Percentiles rank a stretch among this genome's conserved stretches.
phyloP scores from a whole-genome alignment of 768 basidiomycete species.

The Tricholoma flavovirens region DNA sequence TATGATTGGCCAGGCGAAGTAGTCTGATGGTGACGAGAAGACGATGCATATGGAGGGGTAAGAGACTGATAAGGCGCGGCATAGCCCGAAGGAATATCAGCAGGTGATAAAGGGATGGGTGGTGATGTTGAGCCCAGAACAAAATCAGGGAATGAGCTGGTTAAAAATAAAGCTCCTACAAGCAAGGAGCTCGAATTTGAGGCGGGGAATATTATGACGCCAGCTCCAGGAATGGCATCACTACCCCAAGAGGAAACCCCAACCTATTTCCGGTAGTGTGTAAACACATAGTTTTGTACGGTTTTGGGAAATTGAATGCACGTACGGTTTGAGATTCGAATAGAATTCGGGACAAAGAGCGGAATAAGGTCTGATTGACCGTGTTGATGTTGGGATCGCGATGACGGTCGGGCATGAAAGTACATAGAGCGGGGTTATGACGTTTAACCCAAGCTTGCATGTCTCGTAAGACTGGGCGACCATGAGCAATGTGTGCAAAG shows the following conservation, averaged over 20 bases:
- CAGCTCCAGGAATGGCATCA: constrained; percentile 39
- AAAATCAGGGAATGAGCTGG: constrained; percentile 43
- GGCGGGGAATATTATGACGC: constrained; percentile 49
- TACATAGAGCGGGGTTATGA: constrained; percentile 46
- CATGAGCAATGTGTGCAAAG: constrained; percentile 38
- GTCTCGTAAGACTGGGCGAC: constrained; percentile 37
- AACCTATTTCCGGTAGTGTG: constrained; percentile 27
- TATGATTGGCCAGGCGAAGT: constrained; percentile 29
- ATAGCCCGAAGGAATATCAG: constrained; percentile 23
- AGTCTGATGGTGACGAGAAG: constrained; percentile 30
- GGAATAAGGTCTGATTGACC: constrained; percentile 50
- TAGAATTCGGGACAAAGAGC: constrained; percentile 46
- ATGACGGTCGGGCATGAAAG: constrained; percentile 58
- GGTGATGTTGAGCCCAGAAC: constrained; percentile 27
- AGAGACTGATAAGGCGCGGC: constrained; percentile 26
- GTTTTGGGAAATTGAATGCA: constrained; percentile 8
- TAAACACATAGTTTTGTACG: background rate
- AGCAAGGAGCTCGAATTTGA: constrained; percentile 46
- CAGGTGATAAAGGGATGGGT: constrained; percentile 24
- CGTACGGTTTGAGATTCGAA: constrained; percentile 49
- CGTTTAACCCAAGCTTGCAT: constrained; percentile 48
- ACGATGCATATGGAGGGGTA: constrained; percentile 26
- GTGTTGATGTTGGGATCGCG: constrained; percentile 41
- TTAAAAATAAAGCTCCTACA: constrained; percentile 46
- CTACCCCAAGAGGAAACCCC: constrained; percentile 48